phyloP scores from a whole-genome alignment of 2,329 filamentous ascomycete genomes.

The Ophiobolus disseminans region DNA sequence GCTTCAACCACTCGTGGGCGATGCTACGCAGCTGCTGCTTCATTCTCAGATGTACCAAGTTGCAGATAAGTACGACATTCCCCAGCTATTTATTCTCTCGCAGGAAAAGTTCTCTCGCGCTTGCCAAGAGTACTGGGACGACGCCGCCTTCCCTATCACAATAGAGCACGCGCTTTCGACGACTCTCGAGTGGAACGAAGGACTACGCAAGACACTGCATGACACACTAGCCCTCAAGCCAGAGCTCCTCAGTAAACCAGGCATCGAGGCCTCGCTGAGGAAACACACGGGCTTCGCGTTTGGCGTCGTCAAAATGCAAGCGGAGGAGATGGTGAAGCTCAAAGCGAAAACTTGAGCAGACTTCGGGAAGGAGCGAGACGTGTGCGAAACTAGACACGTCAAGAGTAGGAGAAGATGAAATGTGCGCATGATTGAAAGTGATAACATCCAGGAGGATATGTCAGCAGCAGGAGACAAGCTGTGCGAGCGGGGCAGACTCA shows the following conservation, averaged over 20 bases:
- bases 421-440: too few relatives aligned
- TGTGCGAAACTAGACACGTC: too few relatives aligned
- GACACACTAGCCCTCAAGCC: slow-evolving; percentile 26
- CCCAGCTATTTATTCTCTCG: not conserved
- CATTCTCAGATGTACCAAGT: slow-evolving; percentile 20
- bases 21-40: not conserved
- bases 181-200: slow-evolving; percentile 9
- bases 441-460: too few relatives aligned
- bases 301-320: not conserved
- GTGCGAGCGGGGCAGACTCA: too few relatives aligned
- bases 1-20: not conserved
- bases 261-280: slow-evolving; percentile 2
- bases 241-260: not conserved
- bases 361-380: too few relatives aligned
- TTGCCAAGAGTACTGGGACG: not conserved
- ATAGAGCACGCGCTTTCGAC: not conserved
- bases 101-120: not conserved
- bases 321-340: not conserved
- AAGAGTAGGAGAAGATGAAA: too few relatives aligned
- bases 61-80: slow-evolving; percentile 14
- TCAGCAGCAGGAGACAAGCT: too few relatives aligned
- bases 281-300: not conserved
- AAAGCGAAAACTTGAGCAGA: not conserved
- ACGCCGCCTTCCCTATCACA: not conserved
- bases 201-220: slow-evolving; percentile 32